Percentiles rank a stretch among this genome's conserved stretches.
Conservation (phyloP, 1,284 basidiomycete species). For the Meira miltonrushii region DNA sequence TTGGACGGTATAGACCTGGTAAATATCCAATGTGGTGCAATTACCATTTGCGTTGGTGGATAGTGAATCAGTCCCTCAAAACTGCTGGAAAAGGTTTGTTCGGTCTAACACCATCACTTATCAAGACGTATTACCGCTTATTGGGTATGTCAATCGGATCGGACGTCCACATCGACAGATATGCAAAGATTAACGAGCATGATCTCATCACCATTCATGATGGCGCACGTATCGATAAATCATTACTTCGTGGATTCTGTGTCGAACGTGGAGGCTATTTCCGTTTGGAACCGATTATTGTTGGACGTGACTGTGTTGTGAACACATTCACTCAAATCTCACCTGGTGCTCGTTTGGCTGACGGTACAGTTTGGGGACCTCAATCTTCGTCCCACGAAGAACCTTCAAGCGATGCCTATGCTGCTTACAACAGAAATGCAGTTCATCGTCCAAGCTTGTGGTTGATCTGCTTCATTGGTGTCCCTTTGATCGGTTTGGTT, state of each 20-base stretch:
- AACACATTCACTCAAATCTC: constrained; percentile 53
- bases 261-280: constrained; percentile 52
- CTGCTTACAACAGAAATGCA: constrained; percentile 47
- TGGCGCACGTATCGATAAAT: constrained; percentile 49
- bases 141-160: constrained; percentile 50
- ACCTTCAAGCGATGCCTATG: constrained; percentile 49
- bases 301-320: constrained; percentile 51
- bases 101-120: constrained; percentile 38
- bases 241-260: constrained; percentile 50
- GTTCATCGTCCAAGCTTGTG: constrained; percentile 42
- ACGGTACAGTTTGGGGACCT: constrained; percentile 52
- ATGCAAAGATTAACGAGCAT: constrained; percentile 46
- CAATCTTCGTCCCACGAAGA: constrained; percentile 51
- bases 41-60: constrained; percentile 53
- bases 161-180: constrained; percentile 47
- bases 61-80: constrained; percentile 52
- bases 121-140: constrained; percentile 49
- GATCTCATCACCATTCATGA: constrained; percentile 52
- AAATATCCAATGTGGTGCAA: constrained; percentile 53
- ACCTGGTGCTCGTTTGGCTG: constrained; percentile 48
- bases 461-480: constrained; percentile 42
- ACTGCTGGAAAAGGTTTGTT: constrained; percentile 51
- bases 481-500: constrained; percentile 42
- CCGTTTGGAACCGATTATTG: constrained; percentile 50
- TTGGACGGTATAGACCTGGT: constrained; percentile 49